Base-by-base conservation (phyloP, 1,284 basidiomycete genomes). In the Moniliella sp. region DNA sequence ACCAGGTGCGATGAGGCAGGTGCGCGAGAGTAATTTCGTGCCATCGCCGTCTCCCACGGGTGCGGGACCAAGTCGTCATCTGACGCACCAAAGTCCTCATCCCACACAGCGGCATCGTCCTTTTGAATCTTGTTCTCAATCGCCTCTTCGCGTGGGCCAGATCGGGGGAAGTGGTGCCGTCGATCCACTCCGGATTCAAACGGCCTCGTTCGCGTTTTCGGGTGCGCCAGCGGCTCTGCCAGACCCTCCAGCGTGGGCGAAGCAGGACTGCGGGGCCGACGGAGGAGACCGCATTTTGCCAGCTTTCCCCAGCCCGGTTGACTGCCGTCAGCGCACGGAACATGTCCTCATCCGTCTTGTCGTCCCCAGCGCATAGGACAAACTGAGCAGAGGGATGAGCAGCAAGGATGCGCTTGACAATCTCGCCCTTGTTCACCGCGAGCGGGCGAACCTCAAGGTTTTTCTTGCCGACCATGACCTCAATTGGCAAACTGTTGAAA, bases 381-480 rank as follows among this genome's bases (percentile, higher is more conserved):
- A 93, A 88, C 44, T 93, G 82, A 1, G 83, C 76, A n/a, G n/a
- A n/a, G n/a, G n/a, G n/a, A 66, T 93, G 76, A 57, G 75, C 67
- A 69, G 86, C 93, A 37, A 93, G 60, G 36, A 94, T 75, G 28
- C 84, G 69, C 66, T 84, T 83, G 48, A 93, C 84, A 51, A 94
- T 94, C 66, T 94, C 88, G 36, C 88, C 88, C 71, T 97, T 93
- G 70, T 93, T 94, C 49, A 93, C 73, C 0, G 83, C 84, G 34
- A 79, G 69, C 21, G 86, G 88, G 36, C 88, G 74, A 15, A 93
- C 86, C 65, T 97, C 88, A 32, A 97, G 69, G 62, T 93, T 94
- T 73, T 93, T 94, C 69, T 94, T 94, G 19, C 88, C 88, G 12
- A 65, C 61, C 15, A 65, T 42, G 25, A 52, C 60, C 37, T 64